A percentile compares a stretch with the other conserved stretches of the same genome.
phyloP scores from a whole-genome alignment of 441 rosid genomes.

The Codiaeum variegatum region DNA sequence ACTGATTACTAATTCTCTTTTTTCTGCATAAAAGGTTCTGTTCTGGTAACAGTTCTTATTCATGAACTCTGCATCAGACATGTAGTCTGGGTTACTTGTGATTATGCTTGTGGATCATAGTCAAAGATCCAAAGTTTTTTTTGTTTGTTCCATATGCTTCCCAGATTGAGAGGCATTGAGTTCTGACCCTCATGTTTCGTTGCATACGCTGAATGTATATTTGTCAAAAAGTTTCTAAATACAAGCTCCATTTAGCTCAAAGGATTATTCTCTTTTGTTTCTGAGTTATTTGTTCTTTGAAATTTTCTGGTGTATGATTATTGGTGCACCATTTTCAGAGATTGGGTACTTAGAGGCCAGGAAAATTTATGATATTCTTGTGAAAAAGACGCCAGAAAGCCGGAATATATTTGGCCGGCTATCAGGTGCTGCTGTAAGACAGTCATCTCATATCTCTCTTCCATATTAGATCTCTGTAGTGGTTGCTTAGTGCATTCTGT shows the following conservation, averaged over 20 bases:
- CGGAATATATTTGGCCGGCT: conserved; percentile 91
- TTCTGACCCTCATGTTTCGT: conserved; percentile 1
- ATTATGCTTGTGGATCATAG: background rate
- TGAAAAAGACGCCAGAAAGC: conserved; percentile 73
- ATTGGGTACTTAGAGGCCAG: conserved; percentile 84
- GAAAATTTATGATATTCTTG: conserved; percentile 69
- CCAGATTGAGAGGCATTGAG: background rate
- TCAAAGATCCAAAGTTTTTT: conserved; percentile 1
- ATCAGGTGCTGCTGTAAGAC: conserved; percentile 88
- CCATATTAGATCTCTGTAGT: background rate
- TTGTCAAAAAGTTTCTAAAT: background rate
- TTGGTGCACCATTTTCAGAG: conserved; percentile 36
- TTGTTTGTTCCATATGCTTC: background rate
- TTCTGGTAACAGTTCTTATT: background rate
- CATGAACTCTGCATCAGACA: background rate
- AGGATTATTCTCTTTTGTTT: background rate
- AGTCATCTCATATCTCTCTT: conserved; percentile 19
- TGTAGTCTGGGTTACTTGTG: background rate
- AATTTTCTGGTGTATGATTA: conserved; percentile 21
- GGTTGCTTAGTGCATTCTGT: conserved; percentile 8
- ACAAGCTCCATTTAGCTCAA: background rate
- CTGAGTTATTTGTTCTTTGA: background rate
- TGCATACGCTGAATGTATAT: background rate
- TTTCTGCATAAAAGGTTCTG: background rate
- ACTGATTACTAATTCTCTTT: background rate